Evolutionary conservation across 1,284 basidiomycete species (phyloP).

Genomic region (Ustilago bromivora): DNA sequence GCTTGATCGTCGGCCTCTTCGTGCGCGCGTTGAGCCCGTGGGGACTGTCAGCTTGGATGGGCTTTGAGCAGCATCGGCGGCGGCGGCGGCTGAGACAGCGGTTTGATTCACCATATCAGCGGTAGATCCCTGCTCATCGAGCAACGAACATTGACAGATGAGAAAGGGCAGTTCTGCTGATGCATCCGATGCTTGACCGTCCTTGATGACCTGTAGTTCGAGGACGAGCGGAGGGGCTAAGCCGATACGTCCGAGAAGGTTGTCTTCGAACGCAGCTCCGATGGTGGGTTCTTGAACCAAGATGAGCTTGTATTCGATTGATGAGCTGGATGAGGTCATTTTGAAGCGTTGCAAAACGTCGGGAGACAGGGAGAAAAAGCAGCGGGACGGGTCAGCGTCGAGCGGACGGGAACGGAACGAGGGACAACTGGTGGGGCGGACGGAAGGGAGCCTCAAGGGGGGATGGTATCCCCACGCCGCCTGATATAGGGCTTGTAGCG

Average conservation of each 20-base stretch:
- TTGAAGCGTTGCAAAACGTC: neutral
- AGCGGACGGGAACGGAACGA: neutral
- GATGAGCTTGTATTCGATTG: conserved; percentile 29
- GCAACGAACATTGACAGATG: conserved; percentile 54
- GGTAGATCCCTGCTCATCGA: conserved; percentile 28
- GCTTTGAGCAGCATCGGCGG: neutral
- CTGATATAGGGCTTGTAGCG: neutral
- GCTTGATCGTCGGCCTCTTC: conserved; percentile 25
- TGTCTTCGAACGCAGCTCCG: conserved; percentile 53
- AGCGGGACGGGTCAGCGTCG: neutral
- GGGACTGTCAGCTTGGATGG: neutral
- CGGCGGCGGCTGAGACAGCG: neutral
- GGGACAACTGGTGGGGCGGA: neutral
- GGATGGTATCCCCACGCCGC: neutral
- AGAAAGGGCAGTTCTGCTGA: conserved; percentile 48
- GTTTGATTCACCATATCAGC: conserved; percentile 43
- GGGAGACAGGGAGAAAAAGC: neutral
- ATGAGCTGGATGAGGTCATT: conserved; percentile 24
- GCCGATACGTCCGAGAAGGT: conserved; percentile 52
- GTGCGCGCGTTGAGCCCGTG: conserved; percentile 8
- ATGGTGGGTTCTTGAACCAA: conserved; percentile 50
- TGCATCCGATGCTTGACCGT: conserved; percentile 20
- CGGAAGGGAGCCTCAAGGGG: neutral
- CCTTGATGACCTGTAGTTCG: conserved; percentile 37
- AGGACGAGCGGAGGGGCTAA: conserved; percentile 55